phyloP scores from a whole-genome alignment of 1,284 basidiomycete species.

The Cutaneotrichosporon cutaneum region DNA sequence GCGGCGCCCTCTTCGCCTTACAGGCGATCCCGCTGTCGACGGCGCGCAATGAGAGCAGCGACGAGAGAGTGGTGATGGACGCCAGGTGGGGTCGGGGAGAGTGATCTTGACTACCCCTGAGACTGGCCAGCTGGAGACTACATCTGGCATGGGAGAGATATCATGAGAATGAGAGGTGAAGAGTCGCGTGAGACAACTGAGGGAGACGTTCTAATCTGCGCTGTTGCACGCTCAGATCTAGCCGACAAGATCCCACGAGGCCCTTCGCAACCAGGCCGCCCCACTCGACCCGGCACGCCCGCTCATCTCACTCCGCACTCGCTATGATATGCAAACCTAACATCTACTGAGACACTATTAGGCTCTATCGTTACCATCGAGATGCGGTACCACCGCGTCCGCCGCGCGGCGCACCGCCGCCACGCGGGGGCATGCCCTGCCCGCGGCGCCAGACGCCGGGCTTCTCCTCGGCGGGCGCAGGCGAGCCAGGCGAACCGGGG shows the following conservation, averaged over 20 bases:
- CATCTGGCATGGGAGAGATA: too few species aligned
- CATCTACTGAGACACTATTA: conserved; percentile 4
- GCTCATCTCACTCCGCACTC: not conserved
- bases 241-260: too few species aligned
- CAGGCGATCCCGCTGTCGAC: not conserved
- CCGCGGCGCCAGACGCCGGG: conserved; percentile 39
- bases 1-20: not conserved
- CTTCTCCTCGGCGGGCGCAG: conserved; percentile 1
- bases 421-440: conserved; percentile 50
- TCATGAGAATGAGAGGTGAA: not conserved
- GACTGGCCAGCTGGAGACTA: too few species aligned
- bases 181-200: not conserved
- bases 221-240: too few species aligned
- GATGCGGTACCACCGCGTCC: conserved; percentile 1
- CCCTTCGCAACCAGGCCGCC: not conserved
- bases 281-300: not conserved
- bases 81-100: conserved; percentile 26
- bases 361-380: conserved; percentile 12
- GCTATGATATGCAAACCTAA: conserved; percentile 5
- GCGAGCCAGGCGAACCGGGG: not conserved
- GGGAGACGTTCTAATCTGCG: too few species aligned
- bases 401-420: conserved; percentile 55
- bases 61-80: not conserved
- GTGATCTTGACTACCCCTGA: not conserved
- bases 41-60: too few species aligned